Evolutionary conservation across 305 asterid species (phyloP).

Genomic region (Fraxinus sp.): DNA sequence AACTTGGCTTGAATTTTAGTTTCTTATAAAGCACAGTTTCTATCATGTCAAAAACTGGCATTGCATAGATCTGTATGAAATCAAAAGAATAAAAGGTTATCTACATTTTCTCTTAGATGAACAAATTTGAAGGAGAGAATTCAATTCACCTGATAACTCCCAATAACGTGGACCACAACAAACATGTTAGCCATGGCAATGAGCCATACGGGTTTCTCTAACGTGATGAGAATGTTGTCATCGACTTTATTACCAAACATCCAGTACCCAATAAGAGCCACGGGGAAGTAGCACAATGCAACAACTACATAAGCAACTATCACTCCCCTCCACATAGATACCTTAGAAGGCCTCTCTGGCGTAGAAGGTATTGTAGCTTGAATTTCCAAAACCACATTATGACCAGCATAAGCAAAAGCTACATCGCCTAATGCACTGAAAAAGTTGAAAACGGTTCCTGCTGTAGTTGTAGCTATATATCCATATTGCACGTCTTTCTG

Average conservation of each 20-base stretch:
- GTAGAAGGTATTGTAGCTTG: constrained; percentile 74
- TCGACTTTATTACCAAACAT: constrained; percentile 49
- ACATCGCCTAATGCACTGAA: constrained; percentile 66
- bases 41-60: constrained; percentile 95
- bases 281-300: constrained; percentile 73
- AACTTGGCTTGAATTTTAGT: constrained; percentile 58
- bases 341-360: constrained; percentile 68
- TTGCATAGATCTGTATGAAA: constrained; percentile 63
- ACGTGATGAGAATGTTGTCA: constrained; percentile 47
- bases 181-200: constrained; percentile 81
- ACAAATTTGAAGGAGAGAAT: background rate
- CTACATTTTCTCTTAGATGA: background rate
- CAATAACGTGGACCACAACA: constrained; percentile 72
- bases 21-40: constrained; percentile 74
- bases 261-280: constrained; percentile 63
- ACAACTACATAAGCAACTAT: constrained; percentile 64
- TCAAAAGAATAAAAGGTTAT: background rate
- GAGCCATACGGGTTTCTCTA: constrained; percentile 62
- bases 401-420: constrained; percentile 81
- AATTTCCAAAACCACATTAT: constrained; percentile 74
- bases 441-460: constrained; percentile 59
- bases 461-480: constrained; percentile 34
- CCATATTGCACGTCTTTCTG: constrained; percentile 50
- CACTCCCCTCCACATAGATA: constrained; percentile 74
- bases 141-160: constrained; percentile 66